phyloP scores from a whole-genome alignment of 148 eudicot species.

The Simmondsia chinensis region DNA sequence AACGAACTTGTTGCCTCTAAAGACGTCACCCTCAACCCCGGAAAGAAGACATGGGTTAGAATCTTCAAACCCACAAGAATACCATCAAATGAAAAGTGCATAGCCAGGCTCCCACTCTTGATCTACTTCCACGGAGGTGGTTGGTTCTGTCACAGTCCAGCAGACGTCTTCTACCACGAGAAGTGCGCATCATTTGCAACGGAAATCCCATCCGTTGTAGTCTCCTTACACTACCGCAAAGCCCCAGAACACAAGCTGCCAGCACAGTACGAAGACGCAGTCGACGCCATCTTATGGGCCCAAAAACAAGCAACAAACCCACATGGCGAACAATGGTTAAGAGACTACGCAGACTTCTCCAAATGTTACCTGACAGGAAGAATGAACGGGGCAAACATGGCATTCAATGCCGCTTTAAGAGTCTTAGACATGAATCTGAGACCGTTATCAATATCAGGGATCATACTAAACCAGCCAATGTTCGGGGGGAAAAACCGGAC shows the following conservation, averaged over 20 bases:
- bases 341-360: constrained; percentile 49
- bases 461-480: constrained; percentile 52
- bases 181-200: constrained; percentile 14
- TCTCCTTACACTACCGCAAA: constrained; percentile 44
- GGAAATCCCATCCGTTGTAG: constrained; percentile 33
- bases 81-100: constrained; percentile 37
- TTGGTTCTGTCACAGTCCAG: constrained; percentile 28
- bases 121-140: constrained; percentile 58
- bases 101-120: constrained; percentile 50
- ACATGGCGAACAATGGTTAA: constrained; percentile 48
- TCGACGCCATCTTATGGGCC: constrained; percentile 50
- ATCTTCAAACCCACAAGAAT: constrained; percentile 44
- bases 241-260: constrained; percentile 73
- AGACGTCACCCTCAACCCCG: constrained; percentile 37
- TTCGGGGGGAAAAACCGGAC: constrained; percentile 46
- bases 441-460: constrained; percentile 33
- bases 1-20: constrained; percentile 41
- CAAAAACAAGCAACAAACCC: constrained; percentile 21
- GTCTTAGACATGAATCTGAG: constrained; percentile 18
- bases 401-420: constrained; percentile 40
- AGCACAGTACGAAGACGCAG: constrained; percentile 67
- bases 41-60: constrained; percentile 43
- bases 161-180: constrained; percentile 34
- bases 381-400: constrained; percentile 62
- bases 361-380: constrained; percentile 41